Evolutionary conservation across 768 basidiomycete genomes (phyloP).

Genomic region (Mycena kentingensis): DNA sequence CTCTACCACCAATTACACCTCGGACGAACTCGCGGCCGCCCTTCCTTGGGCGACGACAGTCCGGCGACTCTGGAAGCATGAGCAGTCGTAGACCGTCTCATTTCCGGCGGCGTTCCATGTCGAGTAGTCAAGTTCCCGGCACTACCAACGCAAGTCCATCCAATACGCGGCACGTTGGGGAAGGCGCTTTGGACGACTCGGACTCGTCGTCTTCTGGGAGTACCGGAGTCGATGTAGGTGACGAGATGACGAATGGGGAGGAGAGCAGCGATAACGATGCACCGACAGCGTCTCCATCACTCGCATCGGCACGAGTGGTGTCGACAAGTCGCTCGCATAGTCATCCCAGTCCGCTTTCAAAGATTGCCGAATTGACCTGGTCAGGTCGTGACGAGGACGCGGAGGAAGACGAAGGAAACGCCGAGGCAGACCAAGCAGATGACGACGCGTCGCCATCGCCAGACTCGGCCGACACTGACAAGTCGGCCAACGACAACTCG

Average conservation of each 20-base stretch:
- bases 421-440: conserved; percentile 26
- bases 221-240: conserved; percentile 34
- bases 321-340: conserved; percentile 30
- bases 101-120: conserved; percentile 49
- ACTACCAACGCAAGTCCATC: conserved; percentile 42
- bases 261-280: conserved; percentile 28
- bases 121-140: conserved; percentile 37
- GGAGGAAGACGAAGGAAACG: conserved; percentile 52
- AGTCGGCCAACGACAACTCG: conserved; percentile 24
- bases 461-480: conserved; percentile 63
- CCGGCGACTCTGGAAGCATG: conserved; percentile 33
- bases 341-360: conserved; percentile 69
- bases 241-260: conserved; percentile 29
- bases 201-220: conserved; percentile 66
- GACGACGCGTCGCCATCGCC: conserved; percentile 63
- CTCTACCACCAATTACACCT: conserved; percentile 50
- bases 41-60: conserved; percentile 41
- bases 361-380: conserved; percentile 59
- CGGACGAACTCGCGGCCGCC: conserved; percentile 33
- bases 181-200: conserved; percentile 77
- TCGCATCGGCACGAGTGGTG: conserved; percentile 29
- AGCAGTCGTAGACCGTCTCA: conserved; percentile 37
- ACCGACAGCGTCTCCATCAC: conserved; percentile 36
- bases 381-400: too few relatives aligned
- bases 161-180: conserved; percentile 60